Base-by-base conservation (phyloP, 306 rosid genomes). In the Crataegus laevigata region DNA sequence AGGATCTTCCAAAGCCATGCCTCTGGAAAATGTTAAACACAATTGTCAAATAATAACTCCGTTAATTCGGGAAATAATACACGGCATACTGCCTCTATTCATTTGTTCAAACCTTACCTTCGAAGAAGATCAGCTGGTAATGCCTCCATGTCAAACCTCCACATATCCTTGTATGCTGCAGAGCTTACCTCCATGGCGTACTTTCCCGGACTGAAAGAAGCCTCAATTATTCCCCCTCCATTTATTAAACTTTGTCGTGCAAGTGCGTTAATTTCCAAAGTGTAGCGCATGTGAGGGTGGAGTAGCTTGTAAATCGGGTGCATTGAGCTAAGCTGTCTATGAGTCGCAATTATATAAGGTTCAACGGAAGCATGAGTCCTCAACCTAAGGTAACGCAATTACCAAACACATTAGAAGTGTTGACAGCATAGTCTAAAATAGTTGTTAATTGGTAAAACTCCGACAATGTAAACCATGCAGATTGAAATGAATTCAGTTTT, bases 301-400 rank as follows among this genome's bases (percentile, higher is more conserved):
- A 94, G 91, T 61, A 94, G 85, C 89, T 86, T 90, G 89, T 87
- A 90, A 68, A 94, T 82, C 58, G 98, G 98, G 78, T 94, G 98
- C 96, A 94, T 82, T 61, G 94, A 83, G 82, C 98, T 94, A 60
- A 94, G 88, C 59, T 94, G 98, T 75, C 98, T 86, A 69, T 86
- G 91, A 85, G 91, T 88, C 24, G 98, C 97, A 84, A 94, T 86
- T 66, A 94, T 91, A 78, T 87, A 94, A 19, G 98, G 91, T 81
- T 94, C 98, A 96, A 94, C 88, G 79, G 83, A 81, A 75, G 98
- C 98, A 83, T 94, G 98, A 84, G 98, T 94, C 89, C 91, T 85
- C 82, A 94, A 85, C 98, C 98, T 94, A 88, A 88, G 75, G 82
- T 24, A 79, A 34, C n/a, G 74, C 63, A 75, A 75, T 71, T 60